phyloP scores from a whole-genome alignment of 192 early-diverging fungal species.

The Allomyces javanicus region DNA sequence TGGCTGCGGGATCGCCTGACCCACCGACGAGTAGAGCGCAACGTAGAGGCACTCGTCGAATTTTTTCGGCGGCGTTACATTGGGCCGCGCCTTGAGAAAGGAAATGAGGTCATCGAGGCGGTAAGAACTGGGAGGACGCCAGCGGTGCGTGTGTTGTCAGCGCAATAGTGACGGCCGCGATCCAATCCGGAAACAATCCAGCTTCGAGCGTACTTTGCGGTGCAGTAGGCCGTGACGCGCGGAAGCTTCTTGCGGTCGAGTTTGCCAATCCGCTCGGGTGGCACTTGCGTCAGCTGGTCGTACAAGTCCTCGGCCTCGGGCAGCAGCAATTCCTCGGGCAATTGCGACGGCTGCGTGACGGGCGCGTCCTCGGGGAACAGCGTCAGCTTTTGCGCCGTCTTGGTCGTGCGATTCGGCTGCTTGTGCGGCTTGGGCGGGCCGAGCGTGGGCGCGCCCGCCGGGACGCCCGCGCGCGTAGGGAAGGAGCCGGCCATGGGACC shows the following conservation, averaged over 20 bases:
- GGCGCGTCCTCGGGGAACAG: constrained; percentile 64
- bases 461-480: no score
- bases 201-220: constrained; percentile 33
- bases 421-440: constrained; percentile 20
- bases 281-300: constrained; percentile 49
- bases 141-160: no score
- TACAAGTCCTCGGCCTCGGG: constrained; percentile 32
- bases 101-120: background rate
- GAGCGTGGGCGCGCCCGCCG: background rate
- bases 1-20: background rate
- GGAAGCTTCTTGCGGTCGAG: constrained; percentile 52
- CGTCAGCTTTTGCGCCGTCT: constrained; percentile 83
- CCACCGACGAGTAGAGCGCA: background rate
- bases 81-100: background rate
- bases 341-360: constrained; percentile 1
- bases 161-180: no score
- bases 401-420: constrained; percentile 68
- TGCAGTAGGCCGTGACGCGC: constrained; percentile 68
- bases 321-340: constrained; percentile 15
- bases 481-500: no score
- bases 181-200: background rate
- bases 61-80: constrained; percentile 4
- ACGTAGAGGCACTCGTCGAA: constrained; percentile 32
- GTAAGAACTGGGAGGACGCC: background rate
- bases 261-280: constrained; percentile 47